These are phyloP conservation scores for Mucor lusitanicus DNA, from an alignment of 371 early-diverging fungal genomes.

Conservation along the genomic window DNA sequence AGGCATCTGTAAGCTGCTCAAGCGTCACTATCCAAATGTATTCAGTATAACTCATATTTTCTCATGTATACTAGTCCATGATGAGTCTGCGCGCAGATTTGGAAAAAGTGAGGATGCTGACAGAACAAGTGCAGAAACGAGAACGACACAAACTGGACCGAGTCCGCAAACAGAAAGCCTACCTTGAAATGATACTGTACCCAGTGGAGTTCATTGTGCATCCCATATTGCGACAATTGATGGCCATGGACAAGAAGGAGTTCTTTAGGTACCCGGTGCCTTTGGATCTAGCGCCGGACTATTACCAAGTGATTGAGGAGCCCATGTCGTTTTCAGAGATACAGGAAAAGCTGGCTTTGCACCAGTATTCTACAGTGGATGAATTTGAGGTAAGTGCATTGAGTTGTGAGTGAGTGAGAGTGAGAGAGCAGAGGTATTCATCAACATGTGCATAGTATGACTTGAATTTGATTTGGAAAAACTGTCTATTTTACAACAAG, in stretches of 20 bases:
- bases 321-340: slow-evolving; percentile 66
- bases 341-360: slow-evolving; percentile 37
- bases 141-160: slow-evolving; percentile 82
- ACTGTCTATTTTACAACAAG: slow-evolving; percentile 79
- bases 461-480: slow-evolving; percentile 69
- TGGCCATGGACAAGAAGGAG: slow-evolving; percentile 55
- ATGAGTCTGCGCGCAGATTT: slow-evolving; percentile 79
- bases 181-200: slow-evolving; percentile 67
- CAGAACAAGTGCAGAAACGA: slow-evolving; percentile 85
- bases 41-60: background rate
- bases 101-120: slow-evolving; percentile 83
- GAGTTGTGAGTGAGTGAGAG: too few relatives aligned
- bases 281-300: slow-evolving; percentile 81
- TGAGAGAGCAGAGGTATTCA: too few relatives aligned
- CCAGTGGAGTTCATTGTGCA: slow-evolving; percentile 72
- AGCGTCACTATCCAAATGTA: background rate
- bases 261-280: slow-evolving; percentile 72
- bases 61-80: slow-evolving; percentile 29
- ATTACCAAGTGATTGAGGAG: slow-evolving; percentile 65
- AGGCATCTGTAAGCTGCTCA: slow-evolving; percentile 47
- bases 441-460: slow-evolving; percentile 51
- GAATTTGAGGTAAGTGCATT: slow-evolving; percentile 40
- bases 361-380: slow-evolving; percentile 41
- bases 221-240: slow-evolving; percentile 66
- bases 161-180: slow-evolving; percentile 62